phyloP scores from a whole-genome alignment of 2,329 filamentous ascomycete species.

The Trichoderma lentiforme region DNA sequence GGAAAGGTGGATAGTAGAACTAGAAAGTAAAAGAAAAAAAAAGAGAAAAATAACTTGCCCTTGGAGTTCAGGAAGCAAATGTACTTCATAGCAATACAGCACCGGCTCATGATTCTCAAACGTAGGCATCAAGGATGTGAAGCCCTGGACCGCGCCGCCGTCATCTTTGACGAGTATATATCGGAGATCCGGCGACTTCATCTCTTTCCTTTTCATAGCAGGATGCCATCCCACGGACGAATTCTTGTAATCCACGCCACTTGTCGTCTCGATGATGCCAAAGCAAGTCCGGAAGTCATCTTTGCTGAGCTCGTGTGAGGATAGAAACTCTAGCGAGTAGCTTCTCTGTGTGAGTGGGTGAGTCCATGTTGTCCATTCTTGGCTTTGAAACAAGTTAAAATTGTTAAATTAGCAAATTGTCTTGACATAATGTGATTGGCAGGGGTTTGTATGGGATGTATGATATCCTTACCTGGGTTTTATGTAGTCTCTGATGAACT shows the following conservation, averaged over 20 bases:
- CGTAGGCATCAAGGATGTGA: slow-evolving; percentile 69
- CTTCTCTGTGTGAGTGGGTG: slow-evolving; percentile 43
- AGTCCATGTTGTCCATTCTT: slow-evolving; percentile 43
- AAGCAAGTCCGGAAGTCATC: slow-evolving; percentile 53
- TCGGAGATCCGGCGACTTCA: slow-evolving; percentile 63
- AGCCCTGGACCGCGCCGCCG: slow-evolving; percentile 42
- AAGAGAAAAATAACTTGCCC: slow-evolving; percentile 39
- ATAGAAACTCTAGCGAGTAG: slow-evolving; percentile 45
- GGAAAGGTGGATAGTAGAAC: too few relatives aligned
- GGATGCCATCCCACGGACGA: slow-evolving; percentile 64
- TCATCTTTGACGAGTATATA: slow-evolving; percentile 59
- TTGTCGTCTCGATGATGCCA: slow-evolving; percentile 59
- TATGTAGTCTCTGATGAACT: slow-evolving; percentile 49
- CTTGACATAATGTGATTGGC: not conserved
- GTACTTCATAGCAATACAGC: slow-evolving; percentile 77
- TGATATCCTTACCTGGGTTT: slow-evolving; percentile 38
- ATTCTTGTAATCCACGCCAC: slow-evolving; percentile 58
- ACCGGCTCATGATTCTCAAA: slow-evolving; percentile 64
- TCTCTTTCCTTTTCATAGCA: slow-evolving; percentile 60
- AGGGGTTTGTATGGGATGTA: not conserved
- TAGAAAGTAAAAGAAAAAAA: not conserved
- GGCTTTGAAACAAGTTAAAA: not conserved
- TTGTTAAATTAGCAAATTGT: not conserved
- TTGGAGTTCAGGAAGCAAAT: slow-evolving; percentile 56
- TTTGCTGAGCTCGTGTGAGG: slow-evolving; percentile 37